Evolutionary conservation across 2,329 filamentous ascomycete genomes (phyloP).

Genomic region (Colletotrichum filicis): DNA sequence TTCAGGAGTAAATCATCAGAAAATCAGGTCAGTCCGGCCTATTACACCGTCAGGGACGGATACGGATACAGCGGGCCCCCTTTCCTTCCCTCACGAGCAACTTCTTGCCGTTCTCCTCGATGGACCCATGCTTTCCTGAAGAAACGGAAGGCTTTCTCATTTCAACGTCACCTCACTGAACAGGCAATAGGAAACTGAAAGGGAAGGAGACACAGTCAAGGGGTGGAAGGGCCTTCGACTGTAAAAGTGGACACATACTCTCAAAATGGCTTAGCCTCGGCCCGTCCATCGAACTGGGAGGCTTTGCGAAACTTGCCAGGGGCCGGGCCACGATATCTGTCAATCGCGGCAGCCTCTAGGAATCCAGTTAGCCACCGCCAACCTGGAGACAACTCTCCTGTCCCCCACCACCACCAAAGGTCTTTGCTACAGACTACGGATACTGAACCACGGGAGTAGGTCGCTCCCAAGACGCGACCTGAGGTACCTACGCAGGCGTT

Average conservation of each 20-base stretch:
- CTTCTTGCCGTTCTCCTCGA: not conserved
- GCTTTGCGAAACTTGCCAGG: slow-evolving; percentile 29
- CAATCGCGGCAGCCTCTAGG: slow-evolving; percentile 12
- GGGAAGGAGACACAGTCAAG: not conserved
- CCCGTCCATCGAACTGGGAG: slow-evolving; percentile 12
- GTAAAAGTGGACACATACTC: not conserved
- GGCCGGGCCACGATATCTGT: slow-evolving; percentile 18
- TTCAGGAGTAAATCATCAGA: not conserved
- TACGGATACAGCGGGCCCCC: no score
- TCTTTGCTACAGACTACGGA: not conserved
- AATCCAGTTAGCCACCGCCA: not conserved
- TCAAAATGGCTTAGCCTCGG: slow-evolving; percentile 5
- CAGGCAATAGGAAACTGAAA: not conserved
- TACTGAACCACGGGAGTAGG: not conserved
- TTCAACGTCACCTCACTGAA: not conserved
- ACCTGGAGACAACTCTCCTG: not conserved
- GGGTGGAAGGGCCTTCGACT: not conserved
- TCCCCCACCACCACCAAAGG: not conserved
- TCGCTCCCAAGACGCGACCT: not conserved
- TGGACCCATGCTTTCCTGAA: not conserved
- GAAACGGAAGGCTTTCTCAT: not conserved
- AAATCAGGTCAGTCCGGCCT: not conserved
- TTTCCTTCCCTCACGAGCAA: not conserved
- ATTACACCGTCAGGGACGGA: not conserved
- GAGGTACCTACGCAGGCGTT: not conserved